phyloP scores from a whole-genome alignment of 768 basidiomycete genomes.

The Phaeotremella skinneri region DNA sequence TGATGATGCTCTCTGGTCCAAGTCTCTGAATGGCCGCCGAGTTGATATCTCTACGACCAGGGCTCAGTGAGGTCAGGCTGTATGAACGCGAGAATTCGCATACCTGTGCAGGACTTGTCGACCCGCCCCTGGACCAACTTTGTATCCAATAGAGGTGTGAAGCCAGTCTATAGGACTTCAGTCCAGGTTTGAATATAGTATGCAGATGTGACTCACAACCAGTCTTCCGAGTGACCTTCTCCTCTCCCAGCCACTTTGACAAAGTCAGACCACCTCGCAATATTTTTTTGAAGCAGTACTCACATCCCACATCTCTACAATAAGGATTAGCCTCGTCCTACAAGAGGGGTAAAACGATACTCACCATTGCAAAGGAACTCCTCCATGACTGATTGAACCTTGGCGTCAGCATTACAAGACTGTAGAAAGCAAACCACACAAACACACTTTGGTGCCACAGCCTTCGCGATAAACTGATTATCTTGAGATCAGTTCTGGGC shows the following conservation, averaged over 20 bases:
- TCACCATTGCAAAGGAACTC: slow-evolving; percentile 22
- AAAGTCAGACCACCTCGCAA: neutral
- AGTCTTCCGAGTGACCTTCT: slow-evolving; percentile 21
- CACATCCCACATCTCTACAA: slow-evolving; percentile 25
- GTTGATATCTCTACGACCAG: slow-evolving; percentile 15
- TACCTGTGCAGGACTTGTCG: slow-evolving; percentile 23
- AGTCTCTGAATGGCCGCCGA: slow-evolving; percentile 19
- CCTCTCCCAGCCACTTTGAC: slow-evolving; percentile 20
- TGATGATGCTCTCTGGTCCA: slow-evolving; percentile 19
- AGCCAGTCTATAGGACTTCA: slow-evolving; percentile 18
- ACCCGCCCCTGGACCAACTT: slow-evolving; percentile 20
- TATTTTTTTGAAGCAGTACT: slow-evolving; percentile 1
- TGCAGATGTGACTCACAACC: slow-evolving; percentile 11
- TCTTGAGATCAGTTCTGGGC: neutral
- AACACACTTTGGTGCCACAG: slow-evolving; percentile 22
- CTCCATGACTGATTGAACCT: slow-evolving; percentile 19
- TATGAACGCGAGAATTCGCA: neutral
- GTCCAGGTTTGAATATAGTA: neutral
- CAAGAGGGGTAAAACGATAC: neutral
- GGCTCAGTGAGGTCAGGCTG: neutral
- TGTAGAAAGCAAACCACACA: too few relatives aligned
- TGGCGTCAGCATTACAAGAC: neutral
- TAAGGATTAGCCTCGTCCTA: neutral
- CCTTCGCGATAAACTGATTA: slow-evolving; percentile 17
- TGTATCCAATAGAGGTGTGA: slow-evolving; percentile 27